A percentile compares a stretch with the other conserved stretches of the same genome.
phyloP scores from a whole-genome alignment of 306 rosid genomes.

The Elaeagnus macrophylla region DNA sequence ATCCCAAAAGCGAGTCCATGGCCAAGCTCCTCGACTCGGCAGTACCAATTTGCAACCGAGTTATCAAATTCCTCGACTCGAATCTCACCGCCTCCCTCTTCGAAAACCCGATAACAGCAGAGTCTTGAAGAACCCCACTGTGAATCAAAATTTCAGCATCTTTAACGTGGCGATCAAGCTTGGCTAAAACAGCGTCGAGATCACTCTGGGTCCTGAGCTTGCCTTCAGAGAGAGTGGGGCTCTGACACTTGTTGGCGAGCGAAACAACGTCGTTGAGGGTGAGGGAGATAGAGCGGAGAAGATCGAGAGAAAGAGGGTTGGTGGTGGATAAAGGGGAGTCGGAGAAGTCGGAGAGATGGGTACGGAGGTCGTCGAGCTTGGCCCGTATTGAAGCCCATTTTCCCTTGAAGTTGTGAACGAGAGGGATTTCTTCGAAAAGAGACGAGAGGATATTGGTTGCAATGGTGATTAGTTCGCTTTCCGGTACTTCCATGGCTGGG shows the following conservation, averaged over 20 bases:
- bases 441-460: slow-evolving; percentile 27
- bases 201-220: slow-evolving; percentile 87
- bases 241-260: slow-evolving; percentile 42
- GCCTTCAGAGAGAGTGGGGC: slow-evolving; percentile 35
- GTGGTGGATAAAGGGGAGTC: slow-evolving; percentile 38
- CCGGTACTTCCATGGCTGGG: slow-evolving; percentile 47
- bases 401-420: slow-evolving; percentile 44
- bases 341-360: slow-evolving; percentile 58
- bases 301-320: slow-evolving; percentile 58
- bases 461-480: slow-evolving; percentile 27
- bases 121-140: slow-evolving; percentile 61
- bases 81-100: slow-evolving; percentile 57
- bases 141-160: slow-evolving; percentile 67
- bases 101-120: slow-evolving; percentile 27
- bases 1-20: slow-evolving; percentile 43
- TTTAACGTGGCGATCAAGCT: slow-evolving; percentile 45
- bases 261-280: slow-evolving; percentile 45
- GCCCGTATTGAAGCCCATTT: slow-evolving; percentile 58
- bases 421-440: slow-evolving; percentile 41
- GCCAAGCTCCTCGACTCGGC: slow-evolving; percentile 47
- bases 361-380: slow-evolving; percentile 54
- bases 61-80: slow-evolving; percentile 56
- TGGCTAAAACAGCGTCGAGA: slow-evolving; percentile 57
- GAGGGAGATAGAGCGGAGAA: slow-evolving; percentile 38
- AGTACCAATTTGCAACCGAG: slow-evolving; percentile 77